Evolutionary conservation across 1,284 basidiomycete genomes (phyloP).

Genomic region (Cronartium quercuum): DNA sequence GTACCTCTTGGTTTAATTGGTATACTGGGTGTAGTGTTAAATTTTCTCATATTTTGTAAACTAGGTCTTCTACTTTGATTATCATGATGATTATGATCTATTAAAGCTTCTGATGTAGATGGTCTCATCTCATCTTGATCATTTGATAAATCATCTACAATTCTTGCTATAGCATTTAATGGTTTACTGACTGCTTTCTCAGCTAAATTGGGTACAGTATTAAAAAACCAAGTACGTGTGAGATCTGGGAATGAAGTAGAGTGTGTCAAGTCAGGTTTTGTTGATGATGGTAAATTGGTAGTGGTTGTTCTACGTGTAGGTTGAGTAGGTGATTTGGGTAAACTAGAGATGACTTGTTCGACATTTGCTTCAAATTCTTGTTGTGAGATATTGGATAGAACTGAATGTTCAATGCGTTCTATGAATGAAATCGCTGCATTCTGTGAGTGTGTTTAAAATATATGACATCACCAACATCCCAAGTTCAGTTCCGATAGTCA

Average conservation of each 20-base stretch:
- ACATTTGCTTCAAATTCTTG: conserved; percentile 61
- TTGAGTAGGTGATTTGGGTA: conserved; percentile 5
- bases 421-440: conserved; percentile 90
- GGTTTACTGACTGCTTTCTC: conserved; percentile 32
- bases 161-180: conserved; percentile 33
- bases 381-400: conserved; percentile 82
- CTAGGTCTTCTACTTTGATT: neutral
- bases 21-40: neutral
- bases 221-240: conserved; percentile 25
- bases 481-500: too few species aligned
- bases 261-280: neutral
- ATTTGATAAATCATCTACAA: conserved; percentile 24
- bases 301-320: neutral
- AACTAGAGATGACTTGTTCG: conserved; percentile 8
- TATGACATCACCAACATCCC: too few species aligned
- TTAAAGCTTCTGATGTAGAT: neutral
- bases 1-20: neutral
- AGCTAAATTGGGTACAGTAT: conserved; percentile 12
- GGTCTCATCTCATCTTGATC: conserved; percentile 7
- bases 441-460: too few species aligned
- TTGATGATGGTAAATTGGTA: neutral
- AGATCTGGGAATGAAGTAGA: conserved; percentile 15
- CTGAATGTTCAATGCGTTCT: conserved; percentile 92
- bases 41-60: neutral
- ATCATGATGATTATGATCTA: neutral